Evolutionary conservation across 78 protist species (phyloP).

Genomic region (Isochrysis galbana): DNA sequence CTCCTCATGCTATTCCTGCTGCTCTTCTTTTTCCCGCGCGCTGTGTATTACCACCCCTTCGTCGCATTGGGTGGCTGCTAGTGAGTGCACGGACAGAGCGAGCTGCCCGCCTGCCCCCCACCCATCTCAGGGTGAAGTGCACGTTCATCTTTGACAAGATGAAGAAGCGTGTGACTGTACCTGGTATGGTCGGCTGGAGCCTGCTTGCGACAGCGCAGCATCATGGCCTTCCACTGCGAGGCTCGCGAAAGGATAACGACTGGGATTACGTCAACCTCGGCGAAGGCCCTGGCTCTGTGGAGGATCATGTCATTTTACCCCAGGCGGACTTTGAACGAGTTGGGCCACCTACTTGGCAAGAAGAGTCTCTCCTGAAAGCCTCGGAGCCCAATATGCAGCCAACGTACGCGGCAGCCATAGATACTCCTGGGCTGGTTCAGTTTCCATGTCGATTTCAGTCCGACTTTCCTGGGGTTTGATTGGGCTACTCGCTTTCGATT

Average conservation of each 20-base stretch:
- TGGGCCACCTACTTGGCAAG: background rate
- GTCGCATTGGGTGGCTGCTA: too few species aligned
- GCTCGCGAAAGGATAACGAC: background rate
- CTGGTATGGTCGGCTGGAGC: constrained; percentile 3
- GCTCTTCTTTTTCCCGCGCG: too few species aligned
- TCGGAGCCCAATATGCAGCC: background rate
- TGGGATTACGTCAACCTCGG: background rate
- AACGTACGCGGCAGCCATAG: background rate
- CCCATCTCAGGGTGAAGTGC: background rate
- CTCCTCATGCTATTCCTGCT: too few species aligned
- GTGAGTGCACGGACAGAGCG: too few species aligned
- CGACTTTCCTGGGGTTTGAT: background rate
- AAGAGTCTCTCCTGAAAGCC: background rate
- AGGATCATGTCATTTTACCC: background rate
- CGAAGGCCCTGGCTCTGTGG: background rate
- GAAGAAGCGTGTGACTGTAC: background rate
- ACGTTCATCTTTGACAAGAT: background rate
- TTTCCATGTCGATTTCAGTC: background rate
- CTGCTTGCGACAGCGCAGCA: constrained; percentile 16
- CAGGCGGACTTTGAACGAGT: background rate
- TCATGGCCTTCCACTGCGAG: background rate
- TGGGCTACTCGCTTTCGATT: background rate
- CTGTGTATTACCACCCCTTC: too few species aligned
- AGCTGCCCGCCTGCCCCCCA: too few species aligned
- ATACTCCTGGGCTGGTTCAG: background rate